Base-by-base conservation (phyloP, 768 basidiomycete genomes). In the Termitomyces sp. region DNA sequence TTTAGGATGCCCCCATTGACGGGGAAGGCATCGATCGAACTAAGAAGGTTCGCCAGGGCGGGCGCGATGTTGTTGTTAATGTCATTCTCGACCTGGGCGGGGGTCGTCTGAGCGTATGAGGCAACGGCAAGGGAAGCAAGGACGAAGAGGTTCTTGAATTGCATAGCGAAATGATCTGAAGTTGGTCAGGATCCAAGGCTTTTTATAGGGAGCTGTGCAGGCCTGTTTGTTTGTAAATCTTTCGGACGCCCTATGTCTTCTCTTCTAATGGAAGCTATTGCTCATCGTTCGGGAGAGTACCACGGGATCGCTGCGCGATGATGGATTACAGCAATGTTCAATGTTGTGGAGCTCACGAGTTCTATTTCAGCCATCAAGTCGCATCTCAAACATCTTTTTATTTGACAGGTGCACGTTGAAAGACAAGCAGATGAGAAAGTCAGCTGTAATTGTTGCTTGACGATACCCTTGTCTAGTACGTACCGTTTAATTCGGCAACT, bases 11-110 rank as follows among this genome's bases (percentile, higher is more conserved):
- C 68, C 1, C 68, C 68, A 16, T 58, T 59, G 24, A 49, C 31
- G 4, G 72, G 68, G 69, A 70, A 72, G 5, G 65, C 65, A 18
- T 66, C 64, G 54, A 77, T 71, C 4, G 64, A 59, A 22, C 51
- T 65, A 55, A 75, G 66, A 22, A 77, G 68, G 26, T 60, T 59
- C 13, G 65, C 70, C 8, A 71, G 60, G 32, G 64, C 64, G 8
- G 67, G 58, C 4, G 65, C 50, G 46, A 76, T 70, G 20, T 20
- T 59, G 8, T 24, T 34, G 8, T 47, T 53, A 34, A 74, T 64
- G 63, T 74, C 74, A 16, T 61, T 34, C 57, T 69, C 49, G 32
- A 77, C 68, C 27, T 69, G 52, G 3, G 68, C 66, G 36, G 67
- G 61, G 34, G 69, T 69, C n/a, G 65, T 49, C 29, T 47, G 46